phyloP scores from a whole-genome alignment of 2,329 filamentous ascomycete genomes.

The Thielaviopsis musarum region DNA sequence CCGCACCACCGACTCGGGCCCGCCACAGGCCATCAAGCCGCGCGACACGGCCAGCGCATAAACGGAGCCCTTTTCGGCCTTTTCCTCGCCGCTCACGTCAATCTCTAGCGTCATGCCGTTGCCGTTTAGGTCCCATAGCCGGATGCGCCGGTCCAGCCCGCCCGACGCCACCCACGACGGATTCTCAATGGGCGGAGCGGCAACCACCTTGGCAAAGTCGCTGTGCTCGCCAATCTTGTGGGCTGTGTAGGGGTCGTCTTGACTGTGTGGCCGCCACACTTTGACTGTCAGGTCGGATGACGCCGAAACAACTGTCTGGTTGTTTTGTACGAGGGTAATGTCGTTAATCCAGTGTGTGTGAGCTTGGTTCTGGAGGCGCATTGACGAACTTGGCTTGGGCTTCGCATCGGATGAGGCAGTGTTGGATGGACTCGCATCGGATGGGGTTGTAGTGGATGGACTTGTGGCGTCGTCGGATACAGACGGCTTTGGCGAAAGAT shows the following conservation, averaged over 20 bases:
- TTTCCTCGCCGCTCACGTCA: conserved; percentile 67
- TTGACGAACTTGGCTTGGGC: conserved; percentile 33
- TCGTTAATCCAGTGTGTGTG: conserved; percentile 97
- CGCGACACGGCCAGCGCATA: conserved; percentile 74
- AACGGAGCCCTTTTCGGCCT: conserved; percentile 79
- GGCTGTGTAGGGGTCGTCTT: conserved; percentile 32
- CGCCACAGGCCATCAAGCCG: conserved; percentile 75
- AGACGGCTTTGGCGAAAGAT: conserved; percentile 27
- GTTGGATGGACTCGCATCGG: too few relatives aligned
- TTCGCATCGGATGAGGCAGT: conserved; percentile 17
- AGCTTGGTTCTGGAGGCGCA: conserved; percentile 48
- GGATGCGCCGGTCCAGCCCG: conserved; percentile 81
- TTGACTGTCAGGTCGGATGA: conserved; percentile 92
- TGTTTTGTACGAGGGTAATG: conserved; percentile 62
- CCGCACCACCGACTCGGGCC: conserved; percentile 81
- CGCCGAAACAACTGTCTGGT: conserved; percentile 66
- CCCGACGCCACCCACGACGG: conserved; percentile 75
- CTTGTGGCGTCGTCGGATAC: conserved; percentile 13
- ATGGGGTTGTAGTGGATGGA: conserved; percentile 10
- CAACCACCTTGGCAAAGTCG: conserved; percentile 92
- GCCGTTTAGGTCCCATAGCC: conserved; percentile 83
- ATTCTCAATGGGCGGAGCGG: conserved; percentile 44
- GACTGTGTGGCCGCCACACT: conserved; percentile 63
- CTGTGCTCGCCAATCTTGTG: conserved; percentile 79
- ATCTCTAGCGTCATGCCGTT: conserved; percentile 76